These are phyloP conservation scores for Dendrobium nobile DNA, from an alignment of 106 monocot species.

Conservation along the genomic window DNA sequence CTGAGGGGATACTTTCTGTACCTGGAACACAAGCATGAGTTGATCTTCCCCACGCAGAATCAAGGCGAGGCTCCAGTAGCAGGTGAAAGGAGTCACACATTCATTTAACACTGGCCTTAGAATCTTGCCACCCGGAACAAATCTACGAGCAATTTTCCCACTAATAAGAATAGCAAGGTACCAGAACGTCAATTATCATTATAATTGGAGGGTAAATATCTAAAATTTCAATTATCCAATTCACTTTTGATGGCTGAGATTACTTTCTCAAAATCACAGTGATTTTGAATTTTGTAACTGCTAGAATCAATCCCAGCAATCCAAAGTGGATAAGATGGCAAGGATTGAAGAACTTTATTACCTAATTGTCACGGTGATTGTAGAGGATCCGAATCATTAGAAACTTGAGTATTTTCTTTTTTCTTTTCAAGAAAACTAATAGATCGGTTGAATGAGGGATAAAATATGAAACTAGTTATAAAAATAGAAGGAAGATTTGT, in stretches of 20 bases:
- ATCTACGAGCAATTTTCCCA: constrained; percentile 48
- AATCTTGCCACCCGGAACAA: constrained; percentile 65
- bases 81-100: constrained; percentile 73
- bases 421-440: too few species aligned
- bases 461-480: too few species aligned
- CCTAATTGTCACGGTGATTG: neutral
- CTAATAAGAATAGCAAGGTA: constrained; percentile 13
- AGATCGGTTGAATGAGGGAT: too few species aligned
- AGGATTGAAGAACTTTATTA: neutral
- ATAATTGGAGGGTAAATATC: too few species aligned
- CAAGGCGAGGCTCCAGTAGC: constrained; percentile 80
- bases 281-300: neutral
- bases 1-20: constrained; percentile 7
- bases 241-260: neutral
- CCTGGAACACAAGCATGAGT: constrained; percentile 64
- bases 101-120: constrained; percentile 80
- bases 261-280: neutral
- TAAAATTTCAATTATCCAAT: neutral
- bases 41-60: constrained; percentile 50
- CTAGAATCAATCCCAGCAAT: neutral
- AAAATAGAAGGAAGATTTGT: neutral
- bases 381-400: neutral
- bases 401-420: neutral
- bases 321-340: neutral
- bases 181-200: too few species aligned